Evolutionary conservation across 1,284 basidiomycete genomes (phyloP), one percentile per base, ranked within the genome.

Genomic region (Microbotryomycetes sp.): DNA sequence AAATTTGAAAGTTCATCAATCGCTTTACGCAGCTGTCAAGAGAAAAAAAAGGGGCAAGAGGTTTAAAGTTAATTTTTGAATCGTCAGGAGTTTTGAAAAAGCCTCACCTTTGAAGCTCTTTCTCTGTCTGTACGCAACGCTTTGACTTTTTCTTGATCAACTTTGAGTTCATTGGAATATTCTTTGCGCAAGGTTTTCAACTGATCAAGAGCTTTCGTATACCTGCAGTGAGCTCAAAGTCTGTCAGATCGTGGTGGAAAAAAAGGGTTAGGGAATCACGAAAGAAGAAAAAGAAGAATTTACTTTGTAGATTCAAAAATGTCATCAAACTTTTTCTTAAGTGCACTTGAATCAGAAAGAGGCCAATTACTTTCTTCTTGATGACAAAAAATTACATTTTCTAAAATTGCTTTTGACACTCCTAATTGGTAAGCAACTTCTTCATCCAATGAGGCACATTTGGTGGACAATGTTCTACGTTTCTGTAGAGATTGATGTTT

Each of bases 311-410:
- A 96, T 75, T 99, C 96, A 70, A 99, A 98, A 67, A 99, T 98
- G 73, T 98, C 96, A 72, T 98, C 96, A 62, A 74, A 74, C 62
- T 73, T 74, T 81, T 97, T 97, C 81, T 99, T 98, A 47, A 99
- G 78, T 1, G 85, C 83, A 0, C 89, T 80, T 0, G 94, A 89
- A 72, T 98, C 96, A 0, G 92, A 83, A 15, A 99, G 81, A 0
- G 96, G 96, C 96, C 96, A 99, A 72, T 92, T 97, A 0, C 91
- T 93, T 62, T 99, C 96, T 73, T 99, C 96, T 78, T 99, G 96
- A 76, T 99, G 96, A 76, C 96, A 99, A 74, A 99, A 98, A 64
- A 99, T 97, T 72, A 98, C 94, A 74, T 97, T 97, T 73, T 98
- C 94, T 23, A 98, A 84, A 53, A 99, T 94, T 6, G 93, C 87